phyloP scores from a whole-genome alignment of 106 monocot genomes.

The Amphibolis antarctica region DNA sequence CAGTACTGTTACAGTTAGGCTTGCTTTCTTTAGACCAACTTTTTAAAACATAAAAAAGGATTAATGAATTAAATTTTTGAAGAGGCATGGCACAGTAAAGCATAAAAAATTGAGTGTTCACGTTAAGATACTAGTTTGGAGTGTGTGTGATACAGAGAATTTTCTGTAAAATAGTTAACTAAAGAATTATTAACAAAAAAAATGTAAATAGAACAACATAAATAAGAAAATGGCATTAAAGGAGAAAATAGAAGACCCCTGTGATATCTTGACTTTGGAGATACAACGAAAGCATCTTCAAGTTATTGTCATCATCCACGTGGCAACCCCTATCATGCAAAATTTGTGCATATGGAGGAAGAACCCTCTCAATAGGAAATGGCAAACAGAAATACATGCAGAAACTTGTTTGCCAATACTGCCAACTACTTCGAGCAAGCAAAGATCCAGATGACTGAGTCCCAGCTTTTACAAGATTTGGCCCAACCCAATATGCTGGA shows the following conservation, averaged over 20 bases:
- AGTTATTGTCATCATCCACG: slow-evolving; percentile 28
- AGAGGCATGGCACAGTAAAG: too few relatives aligned
- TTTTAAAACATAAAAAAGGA: neutral
- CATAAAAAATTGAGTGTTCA: neutral
- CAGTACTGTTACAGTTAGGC: too few relatives aligned
- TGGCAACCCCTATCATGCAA: neutral
- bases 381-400: slow-evolving; percentile 51
- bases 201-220: neutral
- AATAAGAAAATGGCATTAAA: neutral
- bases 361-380: slow-evolving; percentile 50
- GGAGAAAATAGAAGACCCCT: slow-evolving; percentile 20
- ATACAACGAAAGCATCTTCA: slow-evolving; percentile 32
- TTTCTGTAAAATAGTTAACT: too few relatives aligned
- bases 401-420: slow-evolving; percentile 59
- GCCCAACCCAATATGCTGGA: slow-evolving; percentile 68
- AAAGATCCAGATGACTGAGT: slow-evolving; percentile 26
- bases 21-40: too few relatives aligned
- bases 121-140: neutral
- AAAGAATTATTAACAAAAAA: neutral
- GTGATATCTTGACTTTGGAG: slow-evolving; percentile 23
- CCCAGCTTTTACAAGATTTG: slow-evolving; percentile 43
- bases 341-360: neutral
- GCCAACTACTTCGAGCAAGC: slow-evolving; percentile 40
- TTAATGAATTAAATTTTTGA: neutral
- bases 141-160: neutral